Base-by-base conservation (phyloP, 106 monocot species). In the Cymbidium sinense region DNA sequence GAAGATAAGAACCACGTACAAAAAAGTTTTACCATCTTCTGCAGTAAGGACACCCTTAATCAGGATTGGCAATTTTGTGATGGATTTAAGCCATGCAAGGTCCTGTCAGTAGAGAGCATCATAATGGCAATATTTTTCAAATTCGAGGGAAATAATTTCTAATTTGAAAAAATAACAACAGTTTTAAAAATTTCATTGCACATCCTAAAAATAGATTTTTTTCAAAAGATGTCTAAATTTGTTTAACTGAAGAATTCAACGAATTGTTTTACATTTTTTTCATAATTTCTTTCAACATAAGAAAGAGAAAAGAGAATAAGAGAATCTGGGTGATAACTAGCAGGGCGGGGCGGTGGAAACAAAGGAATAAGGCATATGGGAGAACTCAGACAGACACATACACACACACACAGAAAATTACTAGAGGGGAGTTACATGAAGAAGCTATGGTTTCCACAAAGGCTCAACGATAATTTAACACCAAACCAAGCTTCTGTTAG, bases 41-140 rank as follows among this genome's bases (percentile, higher is more conserved):
- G 83, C 86, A 43, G 90, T 87, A 77, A 94, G 51, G 20, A 94
- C 77, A 34, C 93, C 93, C 77, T 94, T 94, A 30, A 94, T 20
- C 5, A 94, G 51, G 80, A 94, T 88, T 36, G 93, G 93, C 75
- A 94, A 80, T 11, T 54, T 87, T 71, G 93, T 91, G 30, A 91
- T 85, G 27, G 90, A 85, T 82, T 78, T 94, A 21, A 94, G 76
- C 93, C 93, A 94, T 81, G 65, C 81, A 64, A 93, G 70, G 43
- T 93, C 93, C 93, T 90, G 86, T 37, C 21, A 36, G 67, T 13
- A 67, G 13, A 67, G 15, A 67, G 67, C 33, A 67, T 30, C 4
- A 4, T 12, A 25, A 23, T 61, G 61, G 61, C 2, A 50, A 18
- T 50, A 11, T 50, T n/a, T n/a, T n/a, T n/a, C n/a, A n/a, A n/a